Evolutionary conservation across 2,329 filamentous ascomycete species (phyloP).

Genomic region (Thermoascus crustaceus): DNA sequence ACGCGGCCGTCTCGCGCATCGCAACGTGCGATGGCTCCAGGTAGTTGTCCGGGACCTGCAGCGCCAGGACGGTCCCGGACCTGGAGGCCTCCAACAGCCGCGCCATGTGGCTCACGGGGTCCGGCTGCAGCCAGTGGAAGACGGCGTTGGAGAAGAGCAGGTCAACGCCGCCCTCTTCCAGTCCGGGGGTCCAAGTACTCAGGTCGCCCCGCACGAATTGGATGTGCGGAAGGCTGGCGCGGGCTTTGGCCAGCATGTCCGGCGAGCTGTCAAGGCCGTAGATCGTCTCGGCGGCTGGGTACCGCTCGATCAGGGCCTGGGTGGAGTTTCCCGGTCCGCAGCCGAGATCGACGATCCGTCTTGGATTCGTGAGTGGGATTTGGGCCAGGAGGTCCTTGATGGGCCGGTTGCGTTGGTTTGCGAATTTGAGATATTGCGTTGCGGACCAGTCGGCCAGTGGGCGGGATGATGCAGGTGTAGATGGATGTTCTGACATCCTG

Average conservation of each 20-base stretch:
- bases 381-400: conserved; percentile 46
- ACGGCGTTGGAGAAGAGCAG: conserved; percentile 50
- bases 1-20: conserved; percentile 41
- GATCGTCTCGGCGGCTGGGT: conserved; percentile 40
- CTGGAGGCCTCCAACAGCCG: conserved; percentile 39
- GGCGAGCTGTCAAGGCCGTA: conserved; percentile 48
- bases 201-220: conserved; percentile 44
- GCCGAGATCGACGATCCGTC: conserved; percentile 48
- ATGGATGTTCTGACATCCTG: no score
- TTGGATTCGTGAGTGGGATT: conserved; percentile 34
- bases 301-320: conserved; percentile 39
- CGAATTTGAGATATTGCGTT: conserved; percentile 50
- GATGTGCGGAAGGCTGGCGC: conserved; percentile 29
- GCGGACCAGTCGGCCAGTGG: conserved; percentile 56
- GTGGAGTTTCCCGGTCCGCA: conserved; percentile 56
- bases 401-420: conserved; percentile 45
- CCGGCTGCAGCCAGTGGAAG: conserved; percentile 48
- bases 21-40: conserved; percentile 41
- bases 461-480: no score
- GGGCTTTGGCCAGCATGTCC: conserved; percentile 48
- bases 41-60: conserved; percentile 49
- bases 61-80: conserved; percentile 44
- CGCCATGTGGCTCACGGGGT: conserved; percentile 9
- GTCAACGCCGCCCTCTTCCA: conserved; percentile 12
- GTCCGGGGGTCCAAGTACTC: conserved; percentile 27